Evolutionary conservation across 176 grass and related monocot genomes (phyloP).

Genomic region (Lolium multiflorum): DNA sequence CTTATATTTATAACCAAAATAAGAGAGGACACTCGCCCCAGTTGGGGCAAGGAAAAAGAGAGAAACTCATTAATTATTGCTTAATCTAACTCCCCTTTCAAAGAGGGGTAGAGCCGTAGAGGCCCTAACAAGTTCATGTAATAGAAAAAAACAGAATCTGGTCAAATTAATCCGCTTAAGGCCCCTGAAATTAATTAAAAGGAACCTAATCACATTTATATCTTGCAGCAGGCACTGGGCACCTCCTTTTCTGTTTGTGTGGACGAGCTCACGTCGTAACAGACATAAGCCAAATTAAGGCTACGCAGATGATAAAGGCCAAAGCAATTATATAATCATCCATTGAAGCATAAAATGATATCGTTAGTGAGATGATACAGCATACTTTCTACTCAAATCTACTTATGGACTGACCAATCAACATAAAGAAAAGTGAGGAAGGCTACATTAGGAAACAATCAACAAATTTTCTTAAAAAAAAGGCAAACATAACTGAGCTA

Average conservation of each 20-base stretch:
- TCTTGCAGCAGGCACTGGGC: background rate
- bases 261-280: background rate
- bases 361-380: background rate
- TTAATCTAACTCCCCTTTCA: background rate
- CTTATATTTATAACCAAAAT: constrained; percentile 9
- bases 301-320: constrained; percentile 28
- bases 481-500: constrained; percentile 21
- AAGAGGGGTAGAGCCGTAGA: constrained; percentile 1
- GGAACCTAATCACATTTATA: background rate
- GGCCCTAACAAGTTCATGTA: constrained; percentile 2
- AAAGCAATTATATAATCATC: background rate
- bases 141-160: background rate
- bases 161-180: background rate
- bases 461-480: constrained; percentile 13
- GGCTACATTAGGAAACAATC: constrained; percentile 3
- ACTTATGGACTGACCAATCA: constrained; percentile 6
- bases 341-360: constrained; percentile 23
- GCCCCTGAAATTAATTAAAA: constrained; percentile 11
- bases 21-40: background rate
- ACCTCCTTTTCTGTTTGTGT: background rate
- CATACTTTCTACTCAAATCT: constrained; percentile 23
- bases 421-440: background rate
- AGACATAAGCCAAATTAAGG: constrained; percentile 30
- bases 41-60: background rate
- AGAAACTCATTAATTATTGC: background rate